Conservation (phyloP, 768 basidiomycete species). For the Hericium rajendrae region DNA sequence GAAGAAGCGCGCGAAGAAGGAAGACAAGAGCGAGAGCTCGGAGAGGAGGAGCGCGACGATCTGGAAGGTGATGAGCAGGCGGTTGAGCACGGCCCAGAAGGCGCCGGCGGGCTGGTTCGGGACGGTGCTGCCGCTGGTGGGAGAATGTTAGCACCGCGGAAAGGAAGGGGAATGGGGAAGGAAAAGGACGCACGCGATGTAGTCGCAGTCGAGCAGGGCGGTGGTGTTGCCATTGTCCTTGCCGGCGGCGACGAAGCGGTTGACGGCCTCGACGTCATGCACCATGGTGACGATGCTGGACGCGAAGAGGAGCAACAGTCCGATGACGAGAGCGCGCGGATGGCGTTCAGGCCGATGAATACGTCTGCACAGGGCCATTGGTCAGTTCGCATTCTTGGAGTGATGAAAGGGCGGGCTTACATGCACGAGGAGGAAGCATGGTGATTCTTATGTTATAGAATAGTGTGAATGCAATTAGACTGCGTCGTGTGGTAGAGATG, state of each 20-base stretch:
- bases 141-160: neutral
- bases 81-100: constrained; percentile 87
- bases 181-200: constrained; percentile 9
- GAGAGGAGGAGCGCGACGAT: constrained; percentile 72
- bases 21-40: constrained; percentile 71
- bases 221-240: constrained; percentile 9
- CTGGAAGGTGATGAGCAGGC: constrained; percentile 82
- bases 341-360: constrained; percentile 12
- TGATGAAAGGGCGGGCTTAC: constrained; percentile 4
- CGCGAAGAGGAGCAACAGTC: constrained; percentile 11
- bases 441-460: neutral
- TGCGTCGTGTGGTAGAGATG: neutral
- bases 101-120: constrained; percentile 86
- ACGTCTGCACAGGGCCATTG: constrained; percentile 2
- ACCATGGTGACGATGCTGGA: constrained; percentile 14
- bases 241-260: constrained; percentile 4
- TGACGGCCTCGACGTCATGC: constrained; percentile 13
- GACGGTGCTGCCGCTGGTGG: constrained; percentile 56
- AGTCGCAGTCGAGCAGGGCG: constrained; percentile 10
- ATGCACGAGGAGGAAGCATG: constrained; percentile 15
- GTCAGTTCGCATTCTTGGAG: neutral
- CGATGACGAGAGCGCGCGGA: constrained; percentile 11
- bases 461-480: too few relatives aligned
- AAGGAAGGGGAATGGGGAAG: neutral
- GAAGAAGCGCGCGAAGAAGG: constrained; percentile 77